Evolutionary conservation across 345 rosid genomes (phyloP).

Genomic region (Iberis pinnata): DNA sequence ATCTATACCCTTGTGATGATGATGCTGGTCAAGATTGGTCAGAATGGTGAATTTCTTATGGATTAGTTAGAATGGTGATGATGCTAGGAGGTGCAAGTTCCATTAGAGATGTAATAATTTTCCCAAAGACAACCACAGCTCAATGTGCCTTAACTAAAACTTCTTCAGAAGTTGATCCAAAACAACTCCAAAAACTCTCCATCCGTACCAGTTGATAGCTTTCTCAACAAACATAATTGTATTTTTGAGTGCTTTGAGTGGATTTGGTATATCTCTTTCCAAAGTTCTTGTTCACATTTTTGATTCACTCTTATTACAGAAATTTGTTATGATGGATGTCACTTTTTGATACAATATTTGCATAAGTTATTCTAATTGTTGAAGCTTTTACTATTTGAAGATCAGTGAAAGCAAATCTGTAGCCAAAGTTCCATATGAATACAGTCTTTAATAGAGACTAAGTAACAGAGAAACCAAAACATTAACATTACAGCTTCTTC

Average conservation of each 20-base stretch:
- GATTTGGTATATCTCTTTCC: slow-evolving; percentile 5
- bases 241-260: background rate
- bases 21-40: slow-evolving; percentile 8
- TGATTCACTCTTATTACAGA: background rate
- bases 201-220: slow-evolving; percentile 34
- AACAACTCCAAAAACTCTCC: slow-evolving; percentile 71
- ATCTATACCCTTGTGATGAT: too few relatives aligned
- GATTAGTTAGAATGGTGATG: slow-evolving; percentile 91
- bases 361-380: background rate
- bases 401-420: slow-evolving; percentile 13
- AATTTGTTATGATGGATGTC: slow-evolving; percentile 9
- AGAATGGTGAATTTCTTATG: slow-evolving; percentile 58
- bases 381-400: too few relatives aligned
- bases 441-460: slow-evolving; percentile 17
- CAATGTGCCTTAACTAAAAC: slow-evolving; percentile 83
- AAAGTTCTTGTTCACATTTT: slow-evolving; percentile 10
- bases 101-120: slow-evolving; percentile 89
- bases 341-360: slow-evolving; percentile 6
- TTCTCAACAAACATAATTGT: slow-evolving; percentile 8
- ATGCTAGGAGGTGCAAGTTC: slow-evolving; percentile 67
- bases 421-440: slow-evolving; percentile 26
- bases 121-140: slow-evolving; percentile 93
- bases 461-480: slow-evolving; percentile 17
- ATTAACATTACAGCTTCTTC: slow-evolving; percentile 16
- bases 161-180: slow-evolving; percentile 89